Percentiles rank a stretch among this genome's conserved stretches.
Evolutionary conservation across 2,329 filamentous ascomycete species (phyloP).

Genomic region (Magnaporthales sp.): DNA sequence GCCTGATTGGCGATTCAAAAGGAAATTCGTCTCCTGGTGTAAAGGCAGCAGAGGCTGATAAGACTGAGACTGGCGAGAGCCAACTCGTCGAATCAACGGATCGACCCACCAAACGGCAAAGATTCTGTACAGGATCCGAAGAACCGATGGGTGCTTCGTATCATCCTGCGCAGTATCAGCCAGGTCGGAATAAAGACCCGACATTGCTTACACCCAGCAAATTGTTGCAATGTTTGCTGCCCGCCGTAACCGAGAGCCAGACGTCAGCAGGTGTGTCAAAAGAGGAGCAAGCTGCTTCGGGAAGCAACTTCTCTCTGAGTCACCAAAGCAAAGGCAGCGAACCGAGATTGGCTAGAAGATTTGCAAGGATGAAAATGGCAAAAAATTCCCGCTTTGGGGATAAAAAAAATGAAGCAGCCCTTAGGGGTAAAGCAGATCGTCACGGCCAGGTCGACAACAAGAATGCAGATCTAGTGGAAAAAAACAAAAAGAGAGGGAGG

Average conservation of each 20-base stretch:
- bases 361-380: neutral
- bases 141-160: neutral
- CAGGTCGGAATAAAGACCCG: neutral
- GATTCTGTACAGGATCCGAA: neutral
- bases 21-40: neutral
- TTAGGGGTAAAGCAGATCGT: neutral
- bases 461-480: neutral
- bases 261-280: neutral
- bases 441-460: neutral
- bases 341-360: neutral
- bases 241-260: neutral
- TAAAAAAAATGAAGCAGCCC: neutral
- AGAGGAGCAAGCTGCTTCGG: neutral
- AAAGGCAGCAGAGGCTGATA: neutral
- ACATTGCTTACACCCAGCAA: neutral
- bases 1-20: neutral
- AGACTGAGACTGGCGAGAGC: neutral
- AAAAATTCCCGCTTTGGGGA: neutral
- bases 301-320: neutral
- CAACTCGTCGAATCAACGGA: neutral
- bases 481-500: neutral
- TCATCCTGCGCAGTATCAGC: neutral
- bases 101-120: neutral
- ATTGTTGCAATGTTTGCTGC: neutral
- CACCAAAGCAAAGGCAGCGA: neutral